Conservation (phyloP, 805 yeast species). For the Saccharomycopsis sp. region DNA sequence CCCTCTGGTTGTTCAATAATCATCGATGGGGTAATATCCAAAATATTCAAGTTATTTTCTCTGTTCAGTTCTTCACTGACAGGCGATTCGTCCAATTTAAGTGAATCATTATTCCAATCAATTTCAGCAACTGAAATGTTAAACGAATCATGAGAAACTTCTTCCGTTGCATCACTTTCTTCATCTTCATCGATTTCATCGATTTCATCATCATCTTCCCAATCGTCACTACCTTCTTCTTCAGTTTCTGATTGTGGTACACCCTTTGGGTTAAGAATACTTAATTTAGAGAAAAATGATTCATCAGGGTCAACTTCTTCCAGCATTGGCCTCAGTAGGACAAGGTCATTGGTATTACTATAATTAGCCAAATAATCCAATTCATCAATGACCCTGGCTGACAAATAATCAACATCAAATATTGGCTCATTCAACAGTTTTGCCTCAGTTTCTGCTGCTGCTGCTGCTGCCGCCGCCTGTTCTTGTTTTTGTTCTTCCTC, state of each 20-base stretch:
- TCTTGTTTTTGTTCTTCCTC: not conserved
- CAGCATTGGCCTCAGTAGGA: not conserved
- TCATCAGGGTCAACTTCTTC: constrained; percentile 5
- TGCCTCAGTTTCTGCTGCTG: not conserved
- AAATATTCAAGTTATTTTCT: constrained; percentile 25
- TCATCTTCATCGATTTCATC: not conserved
- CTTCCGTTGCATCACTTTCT: not conserved
- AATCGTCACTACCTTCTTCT: not conserved
- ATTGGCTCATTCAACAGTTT: too few species aligned
- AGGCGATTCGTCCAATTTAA: constrained; percentile 27
- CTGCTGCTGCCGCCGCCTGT: not conserved
- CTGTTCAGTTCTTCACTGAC: constrained; percentile 27
- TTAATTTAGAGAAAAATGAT: not conserved
- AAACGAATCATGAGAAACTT: not conserved
- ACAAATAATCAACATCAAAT: constrained; percentile 49
- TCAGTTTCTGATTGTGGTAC: not conserved
- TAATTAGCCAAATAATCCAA: constrained; percentile 32
- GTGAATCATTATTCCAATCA: constrained; percentile 12
- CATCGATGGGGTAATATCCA: constrained; percentile 12
- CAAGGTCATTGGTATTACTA: not conserved
- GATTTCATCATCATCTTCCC: constrained; percentile 3
- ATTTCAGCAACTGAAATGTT: constrained; percentile 7
- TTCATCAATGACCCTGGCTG: constrained; percentile 68
- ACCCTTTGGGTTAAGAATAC: not conserved
- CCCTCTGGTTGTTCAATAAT: not conserved